Conservation (phyloP, 257 asterid species). For the Misopates orontium region DNA sequence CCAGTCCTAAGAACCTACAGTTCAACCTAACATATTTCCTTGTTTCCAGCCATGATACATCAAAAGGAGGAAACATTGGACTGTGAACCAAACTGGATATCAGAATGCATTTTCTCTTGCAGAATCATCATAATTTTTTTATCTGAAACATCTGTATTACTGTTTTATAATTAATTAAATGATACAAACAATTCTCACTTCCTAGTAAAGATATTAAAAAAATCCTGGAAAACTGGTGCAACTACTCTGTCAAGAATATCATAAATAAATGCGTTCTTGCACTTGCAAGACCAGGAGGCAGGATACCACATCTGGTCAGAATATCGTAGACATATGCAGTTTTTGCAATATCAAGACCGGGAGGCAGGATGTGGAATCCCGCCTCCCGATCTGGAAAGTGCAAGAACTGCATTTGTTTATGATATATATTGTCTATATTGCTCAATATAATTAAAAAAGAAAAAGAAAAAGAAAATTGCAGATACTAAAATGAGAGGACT, state of each 20-base stretch:
- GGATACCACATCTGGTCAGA: no score
- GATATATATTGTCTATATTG: conserved; percentile 12
- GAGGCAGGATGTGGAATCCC: neutral
- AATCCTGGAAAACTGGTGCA: no score
- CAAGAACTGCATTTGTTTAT: conserved; percentile 3
- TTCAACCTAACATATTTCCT: neutral
- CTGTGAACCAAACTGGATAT: conserved; percentile 5
- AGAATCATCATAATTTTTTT: neutral
- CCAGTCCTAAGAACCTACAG: neutral
- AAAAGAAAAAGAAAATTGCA: no score
- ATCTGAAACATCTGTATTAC: neutral
- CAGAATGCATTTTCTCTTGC: neutral
- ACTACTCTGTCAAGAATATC: no score
- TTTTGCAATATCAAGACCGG: no score
- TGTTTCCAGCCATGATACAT: neutral
- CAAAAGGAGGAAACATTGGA: neutral
- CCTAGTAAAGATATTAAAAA: neutral
- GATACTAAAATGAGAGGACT: conserved; percentile 2
- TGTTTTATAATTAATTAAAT: neutral
- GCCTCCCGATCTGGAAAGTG: neutral
- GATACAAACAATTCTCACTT: conserved; percentile 1
- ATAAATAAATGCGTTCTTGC: no score
- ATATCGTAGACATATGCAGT: no score
- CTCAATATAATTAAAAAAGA: no score
- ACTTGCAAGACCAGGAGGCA: no score